phyloP scores from a whole-genome alignment of 2,329 filamentous ascomycete species.

The Colletotrichum sp. region DNA sequence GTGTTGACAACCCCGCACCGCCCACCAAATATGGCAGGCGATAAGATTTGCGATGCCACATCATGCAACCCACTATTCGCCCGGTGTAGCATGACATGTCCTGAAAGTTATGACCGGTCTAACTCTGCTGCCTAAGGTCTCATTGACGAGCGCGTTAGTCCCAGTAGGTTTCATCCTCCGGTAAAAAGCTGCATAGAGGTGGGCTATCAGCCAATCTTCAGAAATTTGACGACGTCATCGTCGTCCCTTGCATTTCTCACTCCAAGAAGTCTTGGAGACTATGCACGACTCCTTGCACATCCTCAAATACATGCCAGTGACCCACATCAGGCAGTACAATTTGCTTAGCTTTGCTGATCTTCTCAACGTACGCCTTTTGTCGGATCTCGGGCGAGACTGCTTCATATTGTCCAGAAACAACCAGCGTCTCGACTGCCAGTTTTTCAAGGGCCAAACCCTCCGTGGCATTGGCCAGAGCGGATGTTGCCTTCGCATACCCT shows the following conservation, averaged over 20 bases:
- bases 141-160: neutral
- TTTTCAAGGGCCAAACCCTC: conserved; percentile 34
- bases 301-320: conserved; percentile 57
- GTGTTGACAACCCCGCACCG: neutral
- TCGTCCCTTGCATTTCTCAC: neutral
- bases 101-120: neutral
- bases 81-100: neutral
- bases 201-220: neutral
- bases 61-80: neutral
- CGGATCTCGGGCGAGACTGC: conserved; percentile 32
- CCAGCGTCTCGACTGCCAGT: conserved; percentile 35
- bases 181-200: neutral
- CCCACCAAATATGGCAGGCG: neutral
- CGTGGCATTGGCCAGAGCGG: conserved; percentile 47
- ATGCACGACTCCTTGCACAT: conserved; percentile 36
- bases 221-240: neutral
- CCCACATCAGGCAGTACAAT: conserved; percentile 45
- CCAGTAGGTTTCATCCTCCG: neutral
- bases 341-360: conserved; percentile 31
- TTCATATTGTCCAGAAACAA: conserved; percentile 52
- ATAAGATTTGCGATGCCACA: neutral
- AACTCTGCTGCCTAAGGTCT: neutral
- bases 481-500: conserved; percentile 59
- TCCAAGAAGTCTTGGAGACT: conserved; percentile 27
- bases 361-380: conserved; percentile 22